Conservation (phyloP, 805 yeast species). For the Deakozyma indianensis region DNA sequence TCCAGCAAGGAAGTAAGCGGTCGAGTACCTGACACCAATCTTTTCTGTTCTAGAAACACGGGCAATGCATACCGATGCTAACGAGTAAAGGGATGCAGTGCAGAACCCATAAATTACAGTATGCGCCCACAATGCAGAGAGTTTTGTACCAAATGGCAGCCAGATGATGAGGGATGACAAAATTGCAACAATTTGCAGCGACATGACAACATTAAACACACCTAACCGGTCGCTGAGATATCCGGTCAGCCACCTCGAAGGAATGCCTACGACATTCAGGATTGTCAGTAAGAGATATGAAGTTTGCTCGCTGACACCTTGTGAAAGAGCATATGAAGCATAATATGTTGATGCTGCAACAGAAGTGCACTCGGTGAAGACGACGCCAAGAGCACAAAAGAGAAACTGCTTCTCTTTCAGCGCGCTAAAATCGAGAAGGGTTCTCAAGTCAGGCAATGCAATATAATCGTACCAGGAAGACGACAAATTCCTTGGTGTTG, state of each 20-base stretch:
- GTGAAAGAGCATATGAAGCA: neutral
- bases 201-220: neutral
- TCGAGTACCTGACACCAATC: neutral
- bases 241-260: neutral
- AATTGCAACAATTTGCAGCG: neutral
- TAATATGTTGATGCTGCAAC: neutral
- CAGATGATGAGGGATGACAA: neutral
- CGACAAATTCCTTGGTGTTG: neutral
- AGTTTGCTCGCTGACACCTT: neutral
- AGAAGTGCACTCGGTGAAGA: conserved; percentile 33
- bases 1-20: neutral
- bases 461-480: neutral
- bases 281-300: neutral
- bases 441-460: neutral
- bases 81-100: neutral
- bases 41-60: neutral
- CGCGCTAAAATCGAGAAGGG: conserved; percentile 16
- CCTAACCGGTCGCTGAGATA: neutral
- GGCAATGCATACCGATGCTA: neutral
- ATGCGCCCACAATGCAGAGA: neutral
- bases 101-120: neutral
- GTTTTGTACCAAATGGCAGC: neutral
- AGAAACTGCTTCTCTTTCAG: conserved; percentile 17
- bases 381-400: conserved; percentile 16
- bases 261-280: neutral